Percentiles rank a stretch among this genome's conserved stretches.
Conservation (phyloP, 805 yeast species). For the Sugiyamaella lignohabitans region DNA sequence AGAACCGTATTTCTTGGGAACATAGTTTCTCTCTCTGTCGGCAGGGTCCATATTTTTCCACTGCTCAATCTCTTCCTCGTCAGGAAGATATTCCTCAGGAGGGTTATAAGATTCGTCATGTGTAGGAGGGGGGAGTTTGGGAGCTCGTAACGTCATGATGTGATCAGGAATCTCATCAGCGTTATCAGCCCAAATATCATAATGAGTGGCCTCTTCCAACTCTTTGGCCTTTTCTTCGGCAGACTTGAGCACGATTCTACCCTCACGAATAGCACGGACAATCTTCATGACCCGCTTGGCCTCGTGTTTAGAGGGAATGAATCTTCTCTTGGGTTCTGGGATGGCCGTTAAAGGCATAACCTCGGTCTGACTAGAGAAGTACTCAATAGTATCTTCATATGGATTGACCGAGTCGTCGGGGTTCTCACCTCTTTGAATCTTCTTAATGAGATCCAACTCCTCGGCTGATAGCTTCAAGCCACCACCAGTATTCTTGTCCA, state of each 20-base stretch:
- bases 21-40: slow-evolving; percentile 70
- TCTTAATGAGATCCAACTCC: slow-evolving; percentile 81
- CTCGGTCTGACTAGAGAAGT: slow-evolving; percentile 85
- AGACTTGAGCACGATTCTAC: slow-evolving; percentile 77
- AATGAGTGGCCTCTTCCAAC: slow-evolving; percentile 41
- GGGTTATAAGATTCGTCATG: slow-evolving; percentile 96
- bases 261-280: slow-evolving; percentile 93
- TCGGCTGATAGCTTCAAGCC: slow-evolving; percentile 76
- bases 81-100: slow-evolving; percentile 85
- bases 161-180: slow-evolving; percentile 64
- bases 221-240: slow-evolving; percentile 45
- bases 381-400: slow-evolving; percentile 88
- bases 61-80: slow-evolving; percentile 65
- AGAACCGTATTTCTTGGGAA: slow-evolving; percentile 77
- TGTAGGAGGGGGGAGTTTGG: slow-evolving; percentile 92
- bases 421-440: slow-evolving; percentile 76
- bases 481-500: slow-evolving; percentile 84
- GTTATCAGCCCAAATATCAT: slow-evolving; percentile 79
- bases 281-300: slow-evolving; percentile 95
- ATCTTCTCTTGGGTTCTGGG: slow-evolving; percentile 97
- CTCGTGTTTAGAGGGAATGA: slow-evolving; percentile 94
- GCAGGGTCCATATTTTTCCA: slow-evolving; percentile 66
- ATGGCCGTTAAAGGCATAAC: slow-evolving; percentile 86
- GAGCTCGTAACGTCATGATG: slow-evolving; percentile 88
- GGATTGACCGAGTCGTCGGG: slow-evolving; percentile 79